These are phyloP conservation scores for Anisodus tanguticus DNA, from an alignment of 257 asterid genomes.

Conservation along the genomic window DNA sequence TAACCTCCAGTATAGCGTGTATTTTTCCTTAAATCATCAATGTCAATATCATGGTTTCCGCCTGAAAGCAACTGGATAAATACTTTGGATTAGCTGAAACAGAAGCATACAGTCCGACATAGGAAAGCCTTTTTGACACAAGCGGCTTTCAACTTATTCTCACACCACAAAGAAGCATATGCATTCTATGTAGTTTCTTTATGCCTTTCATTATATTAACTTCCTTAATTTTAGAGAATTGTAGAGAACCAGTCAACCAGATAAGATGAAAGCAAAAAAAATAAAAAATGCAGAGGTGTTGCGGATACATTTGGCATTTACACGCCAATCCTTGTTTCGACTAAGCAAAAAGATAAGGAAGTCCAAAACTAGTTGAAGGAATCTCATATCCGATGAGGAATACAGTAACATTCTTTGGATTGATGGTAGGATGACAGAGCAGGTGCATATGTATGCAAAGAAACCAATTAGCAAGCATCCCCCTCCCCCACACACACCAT, in stretches of 20 bases:
- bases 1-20: constrained; percentile 95
- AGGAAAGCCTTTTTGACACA: background rate
- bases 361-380: constrained; percentile 14
- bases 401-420: background rate
- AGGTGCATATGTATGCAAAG: background rate
- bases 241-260: constrained; percentile 10
- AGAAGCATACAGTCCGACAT: background rate
- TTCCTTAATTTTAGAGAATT: constrained; percentile 23
- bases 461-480: no score
- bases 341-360: background rate
- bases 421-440: background rate
- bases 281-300: background rate
- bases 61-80: constrained; percentile 82
- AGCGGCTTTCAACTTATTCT: background rate
- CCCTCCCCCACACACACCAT: no score
- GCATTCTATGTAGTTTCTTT: background rate
- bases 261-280: background rate
- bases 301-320: background rate
- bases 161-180: background rate
- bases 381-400: constrained; percentile 1
- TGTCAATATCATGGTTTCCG: constrained; percentile 90
- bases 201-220: background rate
- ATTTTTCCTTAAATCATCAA: constrained; percentile 78
- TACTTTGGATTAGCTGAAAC: constrained; percentile 19
- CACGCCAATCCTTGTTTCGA: background rate